phyloP scores from a whole-genome alignment of 192 early-diverging fungal genomes.

The Spinellus fusiger region DNA sequence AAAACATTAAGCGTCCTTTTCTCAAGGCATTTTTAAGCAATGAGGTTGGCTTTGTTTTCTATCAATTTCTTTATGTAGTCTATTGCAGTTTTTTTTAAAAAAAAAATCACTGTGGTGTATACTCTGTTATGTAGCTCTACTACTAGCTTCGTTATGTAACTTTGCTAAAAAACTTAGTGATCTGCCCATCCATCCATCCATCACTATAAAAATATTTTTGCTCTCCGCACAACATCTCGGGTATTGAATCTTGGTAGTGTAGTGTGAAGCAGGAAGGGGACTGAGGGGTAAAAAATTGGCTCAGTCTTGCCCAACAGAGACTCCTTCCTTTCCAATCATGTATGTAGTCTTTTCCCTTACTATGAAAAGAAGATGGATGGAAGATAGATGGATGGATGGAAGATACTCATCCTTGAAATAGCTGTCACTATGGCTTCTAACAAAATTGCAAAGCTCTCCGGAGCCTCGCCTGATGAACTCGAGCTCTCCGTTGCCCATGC shows the following conservation, averaged over 20 bases:
- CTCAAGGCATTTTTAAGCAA: not conserved
- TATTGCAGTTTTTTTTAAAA: no score
- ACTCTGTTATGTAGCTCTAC: no score
- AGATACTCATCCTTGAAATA: slow-evolving; percentile 2
- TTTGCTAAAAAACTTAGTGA: no score
- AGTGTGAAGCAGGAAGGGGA: not conserved
- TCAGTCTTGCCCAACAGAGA: not conserved
- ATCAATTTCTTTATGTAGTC: no score
- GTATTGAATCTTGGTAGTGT: not conserved
- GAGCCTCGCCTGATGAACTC: slow-evolving; percentile 59
- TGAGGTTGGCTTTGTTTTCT: no score
- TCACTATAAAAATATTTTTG: not conserved
- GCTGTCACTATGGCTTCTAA: slow-evolving; percentile 31
- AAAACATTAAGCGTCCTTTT: not conserved
- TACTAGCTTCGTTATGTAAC: no score
- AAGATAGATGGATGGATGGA: slow-evolving; percentile 15
- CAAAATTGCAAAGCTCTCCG: slow-evolving; percentile 35
- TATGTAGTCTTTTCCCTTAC: not conserved
- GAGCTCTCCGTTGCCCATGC: slow-evolving; percentile 94
- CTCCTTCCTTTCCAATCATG: slow-evolving; percentile 9
- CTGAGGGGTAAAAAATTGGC: not conserved
- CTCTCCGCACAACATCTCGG: not conserved
- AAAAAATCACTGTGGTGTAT: no score
- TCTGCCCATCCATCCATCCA: not conserved
- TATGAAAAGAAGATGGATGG: not conserved